Evolutionary conservation across 257 asterid genomes (phyloP).

Genomic region (Leptodermis oblonga): DNA sequence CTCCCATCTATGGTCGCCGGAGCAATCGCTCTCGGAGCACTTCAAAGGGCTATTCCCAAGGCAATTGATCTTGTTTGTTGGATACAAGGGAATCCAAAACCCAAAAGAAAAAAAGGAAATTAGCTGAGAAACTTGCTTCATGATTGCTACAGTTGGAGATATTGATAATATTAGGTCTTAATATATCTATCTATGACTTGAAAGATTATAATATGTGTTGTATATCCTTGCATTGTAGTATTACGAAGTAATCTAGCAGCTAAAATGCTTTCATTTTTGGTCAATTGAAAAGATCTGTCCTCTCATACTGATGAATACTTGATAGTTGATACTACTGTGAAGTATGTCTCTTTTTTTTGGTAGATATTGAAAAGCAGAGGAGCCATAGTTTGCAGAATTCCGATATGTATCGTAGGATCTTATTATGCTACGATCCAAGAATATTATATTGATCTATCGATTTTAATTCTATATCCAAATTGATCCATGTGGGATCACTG

Average conservation of each 20-base stretch:
- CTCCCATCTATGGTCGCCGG: slow-evolving; percentile 32
- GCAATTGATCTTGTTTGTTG: slow-evolving; percentile 43
- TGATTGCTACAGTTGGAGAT: slow-evolving; percentile 19
- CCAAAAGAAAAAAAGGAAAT: neutral
- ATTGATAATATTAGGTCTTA: slow-evolving; percentile 35
- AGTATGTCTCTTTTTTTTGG: too few species aligned
- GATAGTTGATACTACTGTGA: slow-evolving; percentile 1
- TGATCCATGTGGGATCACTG: too few species aligned
- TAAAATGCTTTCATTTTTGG: slow-evolving; percentile 1
- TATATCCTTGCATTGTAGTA: slow-evolving; percentile 22
- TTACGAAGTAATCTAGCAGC: slow-evolving; percentile 10
- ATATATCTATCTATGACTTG: slow-evolving; percentile 12
- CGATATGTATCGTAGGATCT: too few species aligned
- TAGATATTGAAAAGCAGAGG: neutral
- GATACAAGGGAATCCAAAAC: slow-evolving; percentile 11
- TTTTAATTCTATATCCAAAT: too few species aligned
- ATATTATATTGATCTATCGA: too few species aligned
- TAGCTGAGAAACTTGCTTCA: slow-evolving; percentile 30
- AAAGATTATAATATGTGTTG: slow-evolving; percentile 28
- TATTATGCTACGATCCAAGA: too few species aligned
- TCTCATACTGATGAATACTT: slow-evolving; percentile 22
- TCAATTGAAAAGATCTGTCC: slow-evolving; percentile 12
- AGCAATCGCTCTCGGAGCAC: slow-evolving; percentile 39
- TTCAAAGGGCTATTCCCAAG: slow-evolving; percentile 32
- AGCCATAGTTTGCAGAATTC: too few species aligned